Percentiles rank a stretch among this genome's conserved stretches.
These are phyloP conservation scores for Zalaria obscura DNA, from an alignment of 2,329 filamentous ascomycete species.

Conservation along the genomic window DNA sequence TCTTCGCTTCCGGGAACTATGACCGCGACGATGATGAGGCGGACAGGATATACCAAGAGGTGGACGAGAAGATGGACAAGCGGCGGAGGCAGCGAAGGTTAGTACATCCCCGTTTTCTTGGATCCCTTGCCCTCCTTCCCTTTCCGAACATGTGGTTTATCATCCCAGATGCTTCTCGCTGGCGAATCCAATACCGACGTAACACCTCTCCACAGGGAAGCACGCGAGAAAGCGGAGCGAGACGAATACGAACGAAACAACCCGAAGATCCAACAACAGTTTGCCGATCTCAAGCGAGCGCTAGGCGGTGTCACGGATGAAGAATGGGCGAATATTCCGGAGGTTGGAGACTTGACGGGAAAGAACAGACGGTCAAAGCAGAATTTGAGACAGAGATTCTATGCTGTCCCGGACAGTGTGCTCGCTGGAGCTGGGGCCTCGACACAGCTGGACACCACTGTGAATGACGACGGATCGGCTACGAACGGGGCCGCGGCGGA, in stretches of 20 bases:
- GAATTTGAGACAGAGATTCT: conserved; percentile 65
- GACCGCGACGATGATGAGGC: conserved; percentile 97
- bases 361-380: conserved; percentile 80
- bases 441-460: conserved; percentile 70
- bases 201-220: conserved; percentile 62
- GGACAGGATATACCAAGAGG: conserved; percentile 85
- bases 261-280: conserved; percentile 95
- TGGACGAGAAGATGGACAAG: conserved; percentile 95
- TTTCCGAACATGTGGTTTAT: conserved; percentile 16
- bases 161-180: conserved; percentile 37
- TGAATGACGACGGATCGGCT: conserved; percentile 58
- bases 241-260: conserved; percentile 96
- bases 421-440: conserved; percentile 73
- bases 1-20: conserved; percentile 91
- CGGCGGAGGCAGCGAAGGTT: conserved; percentile 76
- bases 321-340: conserved; percentile 89
- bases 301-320: conserved; percentile 82
- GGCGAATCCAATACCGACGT: conserved; percentile 64
- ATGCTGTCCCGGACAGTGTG: conserved; percentile 93
- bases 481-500: conserved; percentile 26
- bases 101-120: conserved; percentile 29
- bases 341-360: conserved; percentile 91
- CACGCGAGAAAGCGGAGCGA: conserved; percentile 76
- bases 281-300: conserved; percentile 86
- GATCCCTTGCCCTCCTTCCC: conserved; percentile 8